These are phyloP conservation scores for Fusarium sp. DNA, from an alignment of 2,329 filamentous ascomycete genomes.

Conservation along the genomic window DNA sequence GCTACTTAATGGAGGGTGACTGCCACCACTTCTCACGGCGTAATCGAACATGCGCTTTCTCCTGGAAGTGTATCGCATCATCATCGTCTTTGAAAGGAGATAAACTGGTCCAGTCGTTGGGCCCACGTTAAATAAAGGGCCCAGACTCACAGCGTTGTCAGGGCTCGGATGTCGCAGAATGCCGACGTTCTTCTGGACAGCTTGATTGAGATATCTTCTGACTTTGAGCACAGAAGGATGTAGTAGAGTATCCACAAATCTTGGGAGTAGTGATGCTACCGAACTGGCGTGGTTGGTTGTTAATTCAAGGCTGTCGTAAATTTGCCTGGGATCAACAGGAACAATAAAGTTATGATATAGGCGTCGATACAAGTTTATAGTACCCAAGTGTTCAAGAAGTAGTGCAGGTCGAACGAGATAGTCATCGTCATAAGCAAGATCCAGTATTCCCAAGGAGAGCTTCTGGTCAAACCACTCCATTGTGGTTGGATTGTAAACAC, in stretches of 20 bases:
- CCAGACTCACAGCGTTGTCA: constrained; percentile 11
- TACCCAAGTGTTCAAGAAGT: constrained; percentile 35
- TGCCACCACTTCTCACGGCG: constrained; percentile 7
- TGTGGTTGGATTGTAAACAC: background rate
- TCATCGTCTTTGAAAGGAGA: constrained; percentile 12
- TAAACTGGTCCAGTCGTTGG: constrained; percentile 36
- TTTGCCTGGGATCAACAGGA: constrained; percentile 28
- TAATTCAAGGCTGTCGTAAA: background rate
- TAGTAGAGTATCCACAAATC: background rate
- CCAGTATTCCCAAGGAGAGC: constrained; percentile 38
- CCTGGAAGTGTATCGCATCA: background rate
- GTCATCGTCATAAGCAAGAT: constrained; percentile 38
- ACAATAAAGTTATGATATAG: constrained; percentile 31
- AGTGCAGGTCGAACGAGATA: constrained; percentile 39
- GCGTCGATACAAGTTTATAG: constrained; percentile 32
- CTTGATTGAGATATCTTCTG: constrained; percentile 2
- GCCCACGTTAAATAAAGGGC: background rate
- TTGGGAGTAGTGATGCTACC: too few species aligned
- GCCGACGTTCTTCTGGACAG: constrained; percentile 16
- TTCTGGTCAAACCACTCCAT: background rate
- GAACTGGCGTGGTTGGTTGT: background rate
- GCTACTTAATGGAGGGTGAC: constrained; percentile 28
- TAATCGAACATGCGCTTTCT: background rate
- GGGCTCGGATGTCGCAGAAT: constrained; percentile 38
- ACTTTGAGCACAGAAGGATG: background rate